Percentiles rank a stretch among this genome's conserved stretches.
These are phyloP conservation scores for Pittosporum tobira DNA, from an alignment of 129 eudicot species.

Conservation along the genomic window DNA sequence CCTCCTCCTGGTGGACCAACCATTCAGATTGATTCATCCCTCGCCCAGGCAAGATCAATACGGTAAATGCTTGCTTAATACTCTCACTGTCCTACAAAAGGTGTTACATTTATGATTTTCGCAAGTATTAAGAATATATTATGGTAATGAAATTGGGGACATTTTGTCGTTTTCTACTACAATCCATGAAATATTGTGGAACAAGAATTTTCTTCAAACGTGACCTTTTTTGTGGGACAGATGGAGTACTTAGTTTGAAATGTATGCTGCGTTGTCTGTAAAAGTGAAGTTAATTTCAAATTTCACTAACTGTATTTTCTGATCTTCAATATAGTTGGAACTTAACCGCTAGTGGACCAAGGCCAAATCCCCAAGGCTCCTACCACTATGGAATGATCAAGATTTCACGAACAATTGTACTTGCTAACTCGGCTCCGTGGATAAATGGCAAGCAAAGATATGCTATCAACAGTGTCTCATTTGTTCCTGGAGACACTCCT, in stretches of 20 bases:
- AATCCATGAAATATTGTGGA: too few species aligned
- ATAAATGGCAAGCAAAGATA: conserved; percentile 80
- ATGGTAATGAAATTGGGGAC: too few species aligned
- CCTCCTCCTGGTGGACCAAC: conserved; percentile 81
- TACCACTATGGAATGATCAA: conserved; percentile 89
- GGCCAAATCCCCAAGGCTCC: conserved; percentile 98
- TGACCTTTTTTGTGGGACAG: too few species aligned
- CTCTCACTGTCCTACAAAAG: too few species aligned
- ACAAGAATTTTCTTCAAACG: too few species aligned
- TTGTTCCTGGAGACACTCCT: conserved; percentile 63
- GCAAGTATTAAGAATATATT: too few species aligned
- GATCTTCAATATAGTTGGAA: conserved; percentile 44
- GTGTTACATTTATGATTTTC: too few species aligned
- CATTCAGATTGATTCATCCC: conserved; percentile 56
- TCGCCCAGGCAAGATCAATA: conserved; percentile 69
- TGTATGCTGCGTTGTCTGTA: background rate
- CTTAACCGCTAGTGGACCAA: conserved; percentile 88
- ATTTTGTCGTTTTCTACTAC: too few species aligned
- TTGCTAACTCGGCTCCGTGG: conserved; percentile 78
- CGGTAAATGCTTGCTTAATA: conserved; percentile 35
- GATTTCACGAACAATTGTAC: conserved; percentile 65
- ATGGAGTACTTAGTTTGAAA: too few species aligned
- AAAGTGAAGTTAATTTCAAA: background rate
- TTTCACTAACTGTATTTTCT: background rate
- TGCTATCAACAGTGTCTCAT: conserved; percentile 89